These are phyloP conservation scores for Haplosporangium gracile DNA, from an alignment of 192 early-diverging fungal genomes.

Conservation along the genomic window DNA sequence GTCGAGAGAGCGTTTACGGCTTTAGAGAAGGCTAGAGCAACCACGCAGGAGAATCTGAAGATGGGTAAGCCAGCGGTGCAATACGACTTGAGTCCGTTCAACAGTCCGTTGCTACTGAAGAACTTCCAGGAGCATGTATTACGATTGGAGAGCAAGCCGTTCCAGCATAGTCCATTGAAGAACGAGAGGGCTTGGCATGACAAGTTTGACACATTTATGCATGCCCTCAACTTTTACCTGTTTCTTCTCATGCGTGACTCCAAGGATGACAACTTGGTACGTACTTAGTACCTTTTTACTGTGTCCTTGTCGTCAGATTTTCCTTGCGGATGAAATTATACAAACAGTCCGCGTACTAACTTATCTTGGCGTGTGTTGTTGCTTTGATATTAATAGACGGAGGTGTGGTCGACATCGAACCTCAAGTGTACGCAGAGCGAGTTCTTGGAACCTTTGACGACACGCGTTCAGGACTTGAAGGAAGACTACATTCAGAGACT, in stretches of 20 bases:
- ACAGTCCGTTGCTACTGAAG: slow-evolving; percentile 55
- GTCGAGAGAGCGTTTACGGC: slow-evolving; percentile 50
- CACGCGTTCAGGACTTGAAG: slow-evolving; percentile 33
- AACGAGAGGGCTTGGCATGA: slow-evolving; percentile 54
- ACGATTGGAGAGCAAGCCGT: slow-evolving; percentile 38
- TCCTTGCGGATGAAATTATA: not conserved
- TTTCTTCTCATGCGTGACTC: slow-evolving; percentile 61
- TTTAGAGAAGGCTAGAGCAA: slow-evolving; percentile 17
- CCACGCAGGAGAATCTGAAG: not conserved
- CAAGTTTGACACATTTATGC: slow-evolving; percentile 60
- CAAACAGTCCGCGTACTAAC: not conserved
- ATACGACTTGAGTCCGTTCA: slow-evolving; percentile 46
- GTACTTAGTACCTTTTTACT: not conserved
- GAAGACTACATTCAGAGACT: slow-evolving; percentile 48
- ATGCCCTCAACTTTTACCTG: slow-evolving; percentile 63
- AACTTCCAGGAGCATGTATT: slow-evolving; percentile 51
- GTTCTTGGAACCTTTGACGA: slow-evolving; percentile 47
- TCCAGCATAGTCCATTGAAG: slow-evolving; percentile 24
- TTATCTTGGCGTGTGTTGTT: not conserved
- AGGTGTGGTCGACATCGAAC: slow-evolving; percentile 43
- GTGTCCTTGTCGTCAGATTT: not conserved
- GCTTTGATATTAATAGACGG: slow-evolving; percentile 32
- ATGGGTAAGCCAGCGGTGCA: not conserved
- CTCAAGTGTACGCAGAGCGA: slow-evolving; percentile 32
- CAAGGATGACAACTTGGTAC: slow-evolving; percentile 58